Conservation (phyloP, 345 rosid species). For the Microcos paniculata region DNA sequence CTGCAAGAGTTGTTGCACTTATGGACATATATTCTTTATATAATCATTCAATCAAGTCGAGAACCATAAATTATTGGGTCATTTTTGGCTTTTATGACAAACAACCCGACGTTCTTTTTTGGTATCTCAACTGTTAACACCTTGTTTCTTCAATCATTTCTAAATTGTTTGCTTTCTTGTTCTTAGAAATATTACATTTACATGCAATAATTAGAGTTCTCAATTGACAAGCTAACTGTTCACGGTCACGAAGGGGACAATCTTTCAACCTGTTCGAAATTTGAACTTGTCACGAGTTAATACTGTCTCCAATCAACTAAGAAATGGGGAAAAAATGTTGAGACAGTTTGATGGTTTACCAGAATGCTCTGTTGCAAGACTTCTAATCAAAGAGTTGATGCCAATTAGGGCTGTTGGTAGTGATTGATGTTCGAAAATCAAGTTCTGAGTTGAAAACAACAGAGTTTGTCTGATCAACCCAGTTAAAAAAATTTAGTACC, state of each 20-base stretch:
- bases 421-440: not conserved
- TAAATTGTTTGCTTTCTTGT: not conserved
- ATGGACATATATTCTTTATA: not conserved
- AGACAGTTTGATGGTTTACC: not conserved
- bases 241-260: constrained; percentile 2
- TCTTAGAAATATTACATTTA: not conserved
- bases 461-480: constrained; percentile 7
- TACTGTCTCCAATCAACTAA: not conserved
- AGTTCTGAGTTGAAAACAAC: constrained; percentile 7
- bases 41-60: not conserved
- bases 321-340: not conserved
- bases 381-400: not conserved
- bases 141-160: constrained; percentile 4
- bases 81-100: constrained; percentile 4
- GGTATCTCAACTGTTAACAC: not conserved
- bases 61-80: not conserved
- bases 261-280: not conserved
- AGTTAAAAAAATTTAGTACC: not conserved
- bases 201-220: not conserved
- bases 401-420: not conserved
- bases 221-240: not conserved
- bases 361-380: not conserved
- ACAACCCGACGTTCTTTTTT: not conserved
- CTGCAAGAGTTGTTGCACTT: not conserved
- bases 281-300: constrained; percentile 11